phyloP scores from a whole-genome alignment of 352 stramenopile genomes.

The Phytophthora lateralis region DNA sequence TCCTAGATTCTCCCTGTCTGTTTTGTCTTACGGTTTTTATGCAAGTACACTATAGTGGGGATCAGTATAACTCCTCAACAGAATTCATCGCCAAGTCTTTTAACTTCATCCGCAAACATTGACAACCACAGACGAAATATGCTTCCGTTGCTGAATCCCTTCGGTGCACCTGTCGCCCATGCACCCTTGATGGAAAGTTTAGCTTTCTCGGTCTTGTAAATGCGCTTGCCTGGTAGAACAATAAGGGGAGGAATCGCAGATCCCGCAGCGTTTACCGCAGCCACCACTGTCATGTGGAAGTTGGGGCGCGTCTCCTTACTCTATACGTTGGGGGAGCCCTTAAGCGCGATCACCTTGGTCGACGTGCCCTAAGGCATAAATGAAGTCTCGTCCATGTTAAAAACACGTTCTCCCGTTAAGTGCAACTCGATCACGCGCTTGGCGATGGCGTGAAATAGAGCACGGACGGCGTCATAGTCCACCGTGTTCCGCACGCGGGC shows the following conservation, averaged over 20 bases:
- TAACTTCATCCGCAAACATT: slow-evolving; percentile 3
- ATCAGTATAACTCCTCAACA: no score
- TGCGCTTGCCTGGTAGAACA: slow-evolving; percentile 11
- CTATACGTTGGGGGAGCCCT: neutral
- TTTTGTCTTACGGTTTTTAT: no score
- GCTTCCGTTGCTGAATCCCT: slow-evolving; percentile 18
- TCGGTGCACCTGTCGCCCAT: slow-evolving; percentile 7
- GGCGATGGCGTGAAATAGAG: no score
- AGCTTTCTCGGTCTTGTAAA: neutral
- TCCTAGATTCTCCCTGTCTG: no score
- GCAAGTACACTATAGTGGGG: no score
- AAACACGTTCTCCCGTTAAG: slow-evolving; percentile 5
- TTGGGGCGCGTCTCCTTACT: neutral
- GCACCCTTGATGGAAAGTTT: slow-evolving; percentile 7
- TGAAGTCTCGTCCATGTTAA: slow-evolving; percentile 13
- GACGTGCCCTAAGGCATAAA: neutral
- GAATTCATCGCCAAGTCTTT: no score
- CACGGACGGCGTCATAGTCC: no score
- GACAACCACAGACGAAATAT: slow-evolving; percentile 13
- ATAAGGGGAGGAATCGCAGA: slow-evolving; percentile 6
- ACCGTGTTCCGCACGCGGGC: no score
- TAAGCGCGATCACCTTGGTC: neutral
- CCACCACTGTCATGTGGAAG: neutral
- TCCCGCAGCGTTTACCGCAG: neutral
- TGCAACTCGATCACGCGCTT: slow-evolving; percentile 13